Evolutionary conservation across 768 basidiomycete species (phyloP).

Genomic region (Podaxis sp.): DNA sequence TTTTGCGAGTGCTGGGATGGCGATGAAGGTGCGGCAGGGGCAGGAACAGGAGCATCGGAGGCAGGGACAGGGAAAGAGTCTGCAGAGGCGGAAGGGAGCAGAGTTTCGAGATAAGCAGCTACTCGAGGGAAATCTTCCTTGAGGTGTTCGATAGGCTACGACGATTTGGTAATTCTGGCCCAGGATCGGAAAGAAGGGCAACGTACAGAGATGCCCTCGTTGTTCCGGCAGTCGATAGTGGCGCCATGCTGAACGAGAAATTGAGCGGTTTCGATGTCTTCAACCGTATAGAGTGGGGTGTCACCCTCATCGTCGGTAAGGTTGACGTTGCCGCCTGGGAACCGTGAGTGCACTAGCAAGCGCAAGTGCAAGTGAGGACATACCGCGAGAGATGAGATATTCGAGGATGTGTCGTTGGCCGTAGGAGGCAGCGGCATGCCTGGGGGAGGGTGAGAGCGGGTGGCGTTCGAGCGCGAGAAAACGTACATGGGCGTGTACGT

Average conservation of each 20-base stretch:
- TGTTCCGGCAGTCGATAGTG: slow-evolving; percentile 55
- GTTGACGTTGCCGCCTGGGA: slow-evolving; percentile 81
- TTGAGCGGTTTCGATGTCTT: slow-evolving; percentile 72
- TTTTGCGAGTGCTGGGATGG: slow-evolving; percentile 72
- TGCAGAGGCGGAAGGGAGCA: slow-evolving; percentile 22
- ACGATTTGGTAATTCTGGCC: slow-evolving; percentile 12
- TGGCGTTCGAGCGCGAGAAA: slow-evolving; percentile 13
- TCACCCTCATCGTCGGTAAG: slow-evolving; percentile 85
- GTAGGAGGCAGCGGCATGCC: slow-evolving; percentile 95
- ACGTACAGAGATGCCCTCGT: slow-evolving; percentile 75
- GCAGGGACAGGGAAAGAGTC: slow-evolving; percentile 18
- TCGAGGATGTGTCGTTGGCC: slow-evolving; percentile 73
- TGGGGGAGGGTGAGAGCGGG: slow-evolving; percentile 27
- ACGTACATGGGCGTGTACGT: slow-evolving; percentile 83
- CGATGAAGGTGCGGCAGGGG: slow-evolving; percentile 16
- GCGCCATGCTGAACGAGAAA: slow-evolving; percentile 83
- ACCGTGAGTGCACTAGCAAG: slow-evolving; percentile 8
- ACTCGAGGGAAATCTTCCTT: slow-evolving; percentile 70
- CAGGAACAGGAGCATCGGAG: background rate
- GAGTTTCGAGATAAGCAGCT: slow-evolving; percentile 56
- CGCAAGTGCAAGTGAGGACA: slow-evolving; percentile 8
- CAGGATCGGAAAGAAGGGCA: background rate
- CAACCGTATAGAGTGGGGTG: slow-evolving; percentile 89
- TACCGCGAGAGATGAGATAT: slow-evolving; percentile 76
- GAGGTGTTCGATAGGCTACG: slow-evolving; percentile 68